Evolutionary conservation across 2,329 filamentous ascomycete genomes (phyloP), one percentile per base, ranked within the genome.

Genomic region (Penicillium sp.): DNA sequence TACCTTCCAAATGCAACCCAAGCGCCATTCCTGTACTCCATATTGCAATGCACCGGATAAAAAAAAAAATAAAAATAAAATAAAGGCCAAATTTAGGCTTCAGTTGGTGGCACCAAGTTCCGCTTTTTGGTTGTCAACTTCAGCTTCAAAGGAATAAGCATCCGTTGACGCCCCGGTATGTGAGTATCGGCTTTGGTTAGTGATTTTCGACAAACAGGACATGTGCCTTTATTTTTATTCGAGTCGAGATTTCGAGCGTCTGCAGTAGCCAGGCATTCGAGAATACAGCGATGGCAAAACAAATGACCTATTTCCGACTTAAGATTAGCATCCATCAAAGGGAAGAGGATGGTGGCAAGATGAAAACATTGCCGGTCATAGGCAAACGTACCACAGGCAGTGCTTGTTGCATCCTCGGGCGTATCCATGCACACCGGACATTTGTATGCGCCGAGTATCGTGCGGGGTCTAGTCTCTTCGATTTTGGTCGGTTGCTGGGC

Each of bases 361-460:
- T 37, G 2, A n/a, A 37, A 37, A 12, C 10, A 36, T 36, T 23
- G 12, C 7, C 33, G n/a, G 47, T 30, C 15, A 26, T 30, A 20
- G 12, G 9, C 13, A 23, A 18, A 72, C 79, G 49, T 74, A 84
- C 83, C 84, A 62, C 84, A 87, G 18, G 77, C 68, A 2, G 84
- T 86, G 3, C 77, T 80, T 2, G 84, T 85, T 8, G 84, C 76
- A 63, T 86, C 78, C 7, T 78, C 83, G 2, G 80, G 81, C 3
- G 73, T 77, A 58, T 86, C 84, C 80, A 87, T 81, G 68, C 84
- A 87, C 18, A 87, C 82, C 37, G 85, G 83, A 64, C 84, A 87
- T 54, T 74, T 81, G 63, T 80, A 79, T 4, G 68, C 77, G 18
- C 71, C 79, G 58, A 80, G 73, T 29, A 72, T 60, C 29, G 73